Conservation (phyloP, 177 flowering plant species). For the Telopea speciosissima region DNA sequence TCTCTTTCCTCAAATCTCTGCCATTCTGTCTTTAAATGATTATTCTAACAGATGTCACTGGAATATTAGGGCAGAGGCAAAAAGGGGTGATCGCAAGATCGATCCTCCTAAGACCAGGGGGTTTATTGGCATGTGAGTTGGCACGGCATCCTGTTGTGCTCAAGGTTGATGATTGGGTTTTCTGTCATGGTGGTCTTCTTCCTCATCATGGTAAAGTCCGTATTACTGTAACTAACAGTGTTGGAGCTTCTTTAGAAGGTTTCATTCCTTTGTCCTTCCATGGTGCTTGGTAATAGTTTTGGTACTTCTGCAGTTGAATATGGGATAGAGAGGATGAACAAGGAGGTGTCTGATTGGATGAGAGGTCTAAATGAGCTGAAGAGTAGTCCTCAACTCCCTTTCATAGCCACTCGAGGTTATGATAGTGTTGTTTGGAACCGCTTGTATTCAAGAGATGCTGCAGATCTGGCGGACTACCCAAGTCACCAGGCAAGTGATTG, state of each 20-base stretch:
- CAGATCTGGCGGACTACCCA: conserved; percentile 49
- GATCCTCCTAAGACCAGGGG: conserved; percentile 76
- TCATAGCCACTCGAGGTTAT: conserved; percentile 85
- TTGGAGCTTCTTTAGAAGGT: not conserved
- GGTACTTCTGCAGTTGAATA: conserved; percentile 58
- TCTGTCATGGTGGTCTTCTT: conserved; percentile 98
- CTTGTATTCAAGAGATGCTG: conserved; percentile 73
- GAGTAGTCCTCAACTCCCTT: conserved; percentile 48
- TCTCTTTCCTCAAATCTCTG: not conserved
- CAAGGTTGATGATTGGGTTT: conserved; percentile 87
- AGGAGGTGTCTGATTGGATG: conserved; percentile 90
- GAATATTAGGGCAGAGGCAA: conserved; percentile 85
- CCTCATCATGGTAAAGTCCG: conserved; percentile 84
- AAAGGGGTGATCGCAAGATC: conserved; percentile 86
- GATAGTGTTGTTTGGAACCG: conserved; percentile 99
- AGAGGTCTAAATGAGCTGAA: conserved; percentile 37
- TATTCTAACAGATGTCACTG: conserved; percentile 25
- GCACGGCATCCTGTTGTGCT: conserved; percentile 80
- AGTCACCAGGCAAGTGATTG: conserved; percentile 43
- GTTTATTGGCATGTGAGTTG: conserved; percentile 80
- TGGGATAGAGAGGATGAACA: conserved; percentile 86
- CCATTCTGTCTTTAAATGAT: not conserved
- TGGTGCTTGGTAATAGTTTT: conserved; percentile 21
- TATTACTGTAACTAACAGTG: conserved; percentile 4
- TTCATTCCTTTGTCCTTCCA: conserved; percentile 3